These are phyloP conservation scores for Picea abies DNA, from an alignment of 83 land plant species.

Conservation along the genomic window DNA sequence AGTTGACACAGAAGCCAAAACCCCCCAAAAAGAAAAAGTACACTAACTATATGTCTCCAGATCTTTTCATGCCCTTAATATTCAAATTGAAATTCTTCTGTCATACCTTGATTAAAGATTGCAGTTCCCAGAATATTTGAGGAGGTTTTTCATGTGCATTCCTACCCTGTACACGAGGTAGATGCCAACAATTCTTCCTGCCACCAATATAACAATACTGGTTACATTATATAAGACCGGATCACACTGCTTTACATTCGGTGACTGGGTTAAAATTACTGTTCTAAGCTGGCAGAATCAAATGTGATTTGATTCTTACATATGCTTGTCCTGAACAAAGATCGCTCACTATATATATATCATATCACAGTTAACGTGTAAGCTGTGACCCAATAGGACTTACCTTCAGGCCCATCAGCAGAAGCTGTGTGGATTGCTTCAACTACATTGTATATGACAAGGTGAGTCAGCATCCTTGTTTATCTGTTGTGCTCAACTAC, in stretches of 20 bases:
- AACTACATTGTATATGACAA: background rate
- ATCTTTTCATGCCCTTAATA: background rate
- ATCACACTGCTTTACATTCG: background rate
- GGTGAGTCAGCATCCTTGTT: background rate
- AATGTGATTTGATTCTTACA: too few species aligned
- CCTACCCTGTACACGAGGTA: background rate
- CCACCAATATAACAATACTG: background rate
- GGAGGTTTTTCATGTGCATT: background rate
- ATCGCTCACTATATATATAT: too few species aligned
- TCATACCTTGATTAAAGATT: background rate
- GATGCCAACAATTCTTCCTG: constrained; percentile 2
- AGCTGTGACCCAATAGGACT: background rate
- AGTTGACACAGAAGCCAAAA: too few species aligned
- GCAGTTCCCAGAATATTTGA: background rate
- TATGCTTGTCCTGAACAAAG: too few species aligned
- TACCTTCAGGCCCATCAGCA: background rate
- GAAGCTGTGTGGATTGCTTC: background rate
- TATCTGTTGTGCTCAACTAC: background rate
- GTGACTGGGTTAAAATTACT: too few species aligned
- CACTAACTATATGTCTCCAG: background rate
- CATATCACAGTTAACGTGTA: too few species aligned
- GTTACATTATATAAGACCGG: background rate
- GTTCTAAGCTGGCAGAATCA: too few species aligned
- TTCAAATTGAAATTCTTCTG: background rate
- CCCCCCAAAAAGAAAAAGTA: background rate